phyloP scores from a whole-genome alignment of 352 stramenopile genomes.

The Phytophthora multivora region DNA sequence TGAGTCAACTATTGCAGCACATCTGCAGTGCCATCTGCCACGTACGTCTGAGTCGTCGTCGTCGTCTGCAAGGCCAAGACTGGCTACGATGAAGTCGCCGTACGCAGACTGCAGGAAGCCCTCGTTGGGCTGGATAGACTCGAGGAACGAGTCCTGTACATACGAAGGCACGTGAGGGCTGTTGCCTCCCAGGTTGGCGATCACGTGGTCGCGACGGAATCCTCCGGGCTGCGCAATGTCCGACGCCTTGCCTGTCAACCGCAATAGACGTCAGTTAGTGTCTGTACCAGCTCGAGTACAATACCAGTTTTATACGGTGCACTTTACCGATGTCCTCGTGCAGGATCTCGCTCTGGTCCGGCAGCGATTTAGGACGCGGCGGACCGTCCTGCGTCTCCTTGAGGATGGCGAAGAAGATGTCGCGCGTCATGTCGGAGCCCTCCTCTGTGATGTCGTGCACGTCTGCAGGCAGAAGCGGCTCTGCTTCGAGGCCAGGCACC shows the following conservation, averaged over 20 bases:
- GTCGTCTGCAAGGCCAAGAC: slow-evolving; percentile 49
- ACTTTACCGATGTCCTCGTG: slow-evolving; percentile 56
- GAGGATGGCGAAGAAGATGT: slow-evolving; percentile 72
- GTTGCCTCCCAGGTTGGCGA: slow-evolving; percentile 40
- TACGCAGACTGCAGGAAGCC: slow-evolving; percentile 54
- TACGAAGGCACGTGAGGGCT: slow-evolving; percentile 40
- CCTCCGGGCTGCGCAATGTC: slow-evolving; percentile 58
- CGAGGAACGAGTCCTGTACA: slow-evolving; percentile 56
- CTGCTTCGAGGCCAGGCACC: slow-evolving; percentile 9
- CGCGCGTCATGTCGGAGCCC: slow-evolving; percentile 69
- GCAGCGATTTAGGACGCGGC: slow-evolving; percentile 49
- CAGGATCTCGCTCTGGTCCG: slow-evolving; percentile 58
- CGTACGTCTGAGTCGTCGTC: slow-evolving; percentile 45
- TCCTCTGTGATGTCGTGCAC: slow-evolving; percentile 61
- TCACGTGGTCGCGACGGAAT: slow-evolving; percentile 63
- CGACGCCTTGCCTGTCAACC: slow-evolving; percentile 46
- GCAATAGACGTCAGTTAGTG: background rate
- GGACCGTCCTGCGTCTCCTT: slow-evolving; percentile 51
- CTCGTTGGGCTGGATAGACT: slow-evolving; percentile 44
- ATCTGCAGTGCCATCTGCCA: slow-evolving; percentile 23
- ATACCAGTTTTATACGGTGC: background rate
- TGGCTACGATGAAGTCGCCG: slow-evolving; percentile 61
- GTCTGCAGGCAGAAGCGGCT: slow-evolving; percentile 38
- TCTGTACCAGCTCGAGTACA: background rate
- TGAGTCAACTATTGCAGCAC: slow-evolving; percentile 9